Base-by-base conservation (phyloP, 1,139 yeast genomes). In the Candida labiduridarum region DNA sequence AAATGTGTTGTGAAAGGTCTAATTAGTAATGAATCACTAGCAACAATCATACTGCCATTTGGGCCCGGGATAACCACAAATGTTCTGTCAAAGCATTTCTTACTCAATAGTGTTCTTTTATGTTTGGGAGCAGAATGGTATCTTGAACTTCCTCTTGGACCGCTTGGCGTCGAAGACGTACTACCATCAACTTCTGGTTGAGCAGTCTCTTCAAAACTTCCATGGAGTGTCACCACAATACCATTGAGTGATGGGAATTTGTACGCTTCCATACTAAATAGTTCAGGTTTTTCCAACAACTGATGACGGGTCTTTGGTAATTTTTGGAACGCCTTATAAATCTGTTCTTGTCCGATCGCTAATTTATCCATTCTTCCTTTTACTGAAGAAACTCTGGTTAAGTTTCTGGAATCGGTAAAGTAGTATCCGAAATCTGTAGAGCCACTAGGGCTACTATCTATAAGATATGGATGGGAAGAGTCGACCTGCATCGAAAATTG, bases 71-170 rank as follows among this genome's bases (percentile, higher is more conserved):
- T 83, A 30, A 90, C 82, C n/a, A 89, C 76, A 65, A 94, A 85
- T 0, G 87, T 79, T 63, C 99, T 79, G 66, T 94, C 98, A 67
- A 94, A 94, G n/a, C 94, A 82, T 63, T 94, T 86, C 55, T 76
- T 74, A 27, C 81, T 71, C 43, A 87, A 69, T n/a, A 78, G 67
- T 34, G 76, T 68, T 48, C 75, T 73, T 49, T 71, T 70, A 30
- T 62, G 67, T 51, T 68, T 67, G 42, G 61, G 55, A 44, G 57
- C 66, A 35, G 55, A 50, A 51, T 66, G 67, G 55, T 68, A 69
- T 55, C 74, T 67, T 39, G 48, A 36, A 16, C 39, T 41, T 11
- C 69, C 70, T 54, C 74, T 65, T 39, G 71, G 63, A 41, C 63
- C 69, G 10, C 52, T 52, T 10, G 57, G 52, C 4, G 50, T 36